Conservation (phyloP, 805 yeast genomes). For the Barnettozyma siamensis region DNA sequence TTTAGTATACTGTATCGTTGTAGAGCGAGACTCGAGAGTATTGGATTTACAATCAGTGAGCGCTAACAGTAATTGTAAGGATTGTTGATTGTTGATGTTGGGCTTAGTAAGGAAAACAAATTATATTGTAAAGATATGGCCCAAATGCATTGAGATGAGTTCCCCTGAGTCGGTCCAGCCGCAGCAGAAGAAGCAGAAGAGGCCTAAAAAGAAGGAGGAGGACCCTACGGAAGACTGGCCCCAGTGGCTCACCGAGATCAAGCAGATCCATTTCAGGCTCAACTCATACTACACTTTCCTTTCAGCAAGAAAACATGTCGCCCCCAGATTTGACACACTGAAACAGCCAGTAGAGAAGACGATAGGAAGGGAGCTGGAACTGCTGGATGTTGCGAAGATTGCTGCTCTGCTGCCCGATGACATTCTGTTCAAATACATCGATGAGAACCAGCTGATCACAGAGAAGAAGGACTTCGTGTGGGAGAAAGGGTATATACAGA, state of each 20-base stretch:
- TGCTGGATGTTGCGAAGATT: constrained; percentile 59
- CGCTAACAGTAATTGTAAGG: too few relatives aligned
- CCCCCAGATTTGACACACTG: constrained; percentile 50
- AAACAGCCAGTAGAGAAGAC: constrained; percentile 47
- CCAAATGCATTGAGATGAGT: neutral
- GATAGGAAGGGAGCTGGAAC: constrained; percentile 37
- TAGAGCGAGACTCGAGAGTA: too few relatives aligned
- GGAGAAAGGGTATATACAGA: constrained; percentile 47
- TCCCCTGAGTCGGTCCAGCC: neutral
- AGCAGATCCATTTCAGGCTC: constrained; percentile 43
- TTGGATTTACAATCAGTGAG: too few relatives aligned
- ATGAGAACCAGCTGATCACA: constrained; percentile 56
- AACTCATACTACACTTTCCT: constrained; percentile 60
- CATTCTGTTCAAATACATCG: constrained; percentile 67
- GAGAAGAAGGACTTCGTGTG: constrained; percentile 33
- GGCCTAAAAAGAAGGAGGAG: neutral
- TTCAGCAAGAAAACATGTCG: constrained; percentile 52
- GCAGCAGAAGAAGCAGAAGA: too few relatives aligned
- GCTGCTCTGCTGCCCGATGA: constrained; percentile 61
- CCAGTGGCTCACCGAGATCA: constrained; percentile 34
- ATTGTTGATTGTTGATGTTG: too few relatives aligned
- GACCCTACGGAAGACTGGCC: constrained; percentile 18
- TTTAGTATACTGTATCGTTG: too few relatives aligned
- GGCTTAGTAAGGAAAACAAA: too few relatives aligned
- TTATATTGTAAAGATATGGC: too few relatives aligned